Conservation (phyloP, 2,329 filamentous ascomycete genomes). For the Beauveria brongniartii region DNA sequence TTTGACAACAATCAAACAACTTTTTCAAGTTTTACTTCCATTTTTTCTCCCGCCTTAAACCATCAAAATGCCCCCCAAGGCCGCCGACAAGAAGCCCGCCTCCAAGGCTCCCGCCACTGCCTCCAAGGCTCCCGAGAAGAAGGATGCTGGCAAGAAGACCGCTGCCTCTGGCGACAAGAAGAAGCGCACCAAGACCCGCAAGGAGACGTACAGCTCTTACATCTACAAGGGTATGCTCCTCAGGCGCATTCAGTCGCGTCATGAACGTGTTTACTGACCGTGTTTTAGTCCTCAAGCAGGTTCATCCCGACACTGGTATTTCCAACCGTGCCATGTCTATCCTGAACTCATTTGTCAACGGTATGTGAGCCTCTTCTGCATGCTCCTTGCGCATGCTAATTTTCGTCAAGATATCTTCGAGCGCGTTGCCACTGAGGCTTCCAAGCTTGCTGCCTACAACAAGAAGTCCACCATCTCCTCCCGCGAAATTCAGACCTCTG, state of each 20-base stretch:
- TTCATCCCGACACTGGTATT: constrained; percentile 99
- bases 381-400: not conserved
- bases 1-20: constrained; percentile 13
- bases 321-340: constrained; percentile 99
- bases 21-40: constrained; percentile 14
- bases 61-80: constrained; percentile 90
- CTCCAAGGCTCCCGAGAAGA: constrained; percentile 76
- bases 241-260: not conserved
- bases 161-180: constrained; percentile 96
- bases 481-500: constrained; percentile 98
- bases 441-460: constrained; percentile 99
- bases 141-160: constrained; percentile 99
- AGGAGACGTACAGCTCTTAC: constrained; percentile 99
- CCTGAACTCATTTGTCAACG: constrained; percentile 99
- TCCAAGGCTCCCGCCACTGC: constrained; percentile 83
- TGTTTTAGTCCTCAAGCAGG: constrained; percentile 88
- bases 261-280: constrained; percentile 12
- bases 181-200: constrained; percentile 99
- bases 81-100: constrained; percentile 97
- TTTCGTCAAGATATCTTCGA: constrained; percentile 79
- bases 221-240: constrained; percentile 88
- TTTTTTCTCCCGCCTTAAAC: constrained; percentile 15
- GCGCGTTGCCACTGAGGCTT: constrained; percentile 96
- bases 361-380: constrained; percentile 39
- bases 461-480: constrained; percentile 99